These are phyloP conservation scores for Chenopodium quinoa DNA, from an alignment of 148 eudicot species.

Conservation along the genomic window DNA sequence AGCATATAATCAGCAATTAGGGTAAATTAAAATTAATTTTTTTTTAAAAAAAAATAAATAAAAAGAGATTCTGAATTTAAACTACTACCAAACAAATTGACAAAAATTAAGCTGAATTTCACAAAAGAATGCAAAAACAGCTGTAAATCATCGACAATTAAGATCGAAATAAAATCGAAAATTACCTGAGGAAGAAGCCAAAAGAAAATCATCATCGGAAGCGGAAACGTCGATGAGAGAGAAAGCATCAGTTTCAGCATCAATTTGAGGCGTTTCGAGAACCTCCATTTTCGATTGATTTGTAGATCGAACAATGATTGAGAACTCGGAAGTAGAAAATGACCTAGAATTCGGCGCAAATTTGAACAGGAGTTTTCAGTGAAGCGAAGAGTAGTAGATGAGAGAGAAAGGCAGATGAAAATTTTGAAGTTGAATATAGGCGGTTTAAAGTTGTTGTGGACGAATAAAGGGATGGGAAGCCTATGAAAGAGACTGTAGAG, in stretches of 20 bases:
- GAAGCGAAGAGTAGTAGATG: background rate
- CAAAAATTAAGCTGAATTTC: background rate
- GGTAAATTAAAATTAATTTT: background rate
- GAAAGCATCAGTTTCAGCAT: conserved; percentile 21
- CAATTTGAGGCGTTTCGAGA: conserved; percentile 19
- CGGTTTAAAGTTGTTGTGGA: background rate
- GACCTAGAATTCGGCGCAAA: background rate
- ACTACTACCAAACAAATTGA: background rate
- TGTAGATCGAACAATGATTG: background rate
- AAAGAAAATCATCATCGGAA: conserved; percentile 38
- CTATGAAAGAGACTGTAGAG: too few relatives aligned
- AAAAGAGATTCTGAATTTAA: background rate
- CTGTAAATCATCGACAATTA: background rate
- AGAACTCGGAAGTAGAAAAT: background rate
- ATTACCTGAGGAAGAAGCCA: conserved; percentile 34
- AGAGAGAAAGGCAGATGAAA: background rate
- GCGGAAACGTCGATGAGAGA: conserved; percentile 36
- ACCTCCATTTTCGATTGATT: conserved; percentile 16
- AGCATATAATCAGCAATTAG: conserved; percentile 10
- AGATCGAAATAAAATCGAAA: background rate
- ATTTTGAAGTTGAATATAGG: background rate
- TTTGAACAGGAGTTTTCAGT: too few relatives aligned
- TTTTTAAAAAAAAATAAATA: background rate
- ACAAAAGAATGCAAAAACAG: background rate
- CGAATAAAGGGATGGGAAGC: too few relatives aligned